Evolutionary conservation across 768 basidiomycete species (phyloP), one percentile per base, ranked within the genome.

Genomic region (Auriscalpium microsporum): DNA sequence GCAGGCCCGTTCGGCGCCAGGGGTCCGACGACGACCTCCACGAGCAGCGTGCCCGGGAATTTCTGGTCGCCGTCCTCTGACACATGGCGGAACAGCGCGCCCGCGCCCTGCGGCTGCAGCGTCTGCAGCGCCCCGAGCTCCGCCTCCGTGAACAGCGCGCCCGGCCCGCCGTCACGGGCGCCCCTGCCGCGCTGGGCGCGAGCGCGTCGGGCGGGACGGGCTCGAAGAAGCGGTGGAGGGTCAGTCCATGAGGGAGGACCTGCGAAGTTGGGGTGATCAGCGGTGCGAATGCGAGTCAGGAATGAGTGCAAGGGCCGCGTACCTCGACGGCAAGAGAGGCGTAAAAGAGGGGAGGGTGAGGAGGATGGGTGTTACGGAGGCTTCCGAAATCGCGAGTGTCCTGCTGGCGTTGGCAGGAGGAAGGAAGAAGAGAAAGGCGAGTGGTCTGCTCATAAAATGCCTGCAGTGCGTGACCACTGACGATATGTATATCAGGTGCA

Each of bases 51-150:
- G 11, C 87, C 86, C 1, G 79, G 80, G 71, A 75, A 89, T 4
- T 87, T 86, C 68, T 87, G 83, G 67, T 87, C 83, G 11, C 84
- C 84, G 54, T 86, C 77, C 8, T 75, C 72, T 8, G 83, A 85
- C 10, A 78, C 71, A 11, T 82, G 67, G 19, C 73, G 73, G 69
- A 87, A 87, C 44, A 88, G 64, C 6, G 76, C 79, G 51, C 75
- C 73, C 33, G 66, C 58, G 19, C 64, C 68, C 13, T 72, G 68
- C 1, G 68, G 67, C 17, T 70, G 53, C 42, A 57, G 60, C 8
- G 60, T 75, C 3, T n/a, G n/a, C n/a, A n/a, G n/a, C n/a, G n/a
- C n/a, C n/a, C 64, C 60, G 8, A 82, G 45, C 63, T 89, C n/a
- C 85, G 77, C 71, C 16, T 71, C 64, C 16, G 78, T 76, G 68